A percentile compares a stretch with the other conserved stretches of the same genome.
These are phyloP conservation scores for Candida neerlandica DNA, from an alignment of 1,139 yeast species.

Conservation along the genomic window DNA sequence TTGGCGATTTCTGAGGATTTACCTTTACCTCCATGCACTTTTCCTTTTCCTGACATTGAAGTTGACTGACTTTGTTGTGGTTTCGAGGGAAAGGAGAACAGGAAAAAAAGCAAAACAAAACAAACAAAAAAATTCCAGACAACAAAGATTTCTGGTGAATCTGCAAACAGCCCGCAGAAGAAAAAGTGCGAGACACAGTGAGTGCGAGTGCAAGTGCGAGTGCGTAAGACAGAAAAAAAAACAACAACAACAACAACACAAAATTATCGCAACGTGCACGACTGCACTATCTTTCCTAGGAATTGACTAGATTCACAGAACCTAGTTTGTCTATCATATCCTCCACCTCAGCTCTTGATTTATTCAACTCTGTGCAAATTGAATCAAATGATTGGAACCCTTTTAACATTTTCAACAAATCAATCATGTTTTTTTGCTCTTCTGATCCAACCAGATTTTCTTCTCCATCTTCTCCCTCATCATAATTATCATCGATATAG, in stretches of 20 bases:
- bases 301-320: conserved; percentile 43
- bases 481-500: conserved; percentile 12
- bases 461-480: conserved; percentile 5
- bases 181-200: conserved; percentile 10
- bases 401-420: conserved; percentile 49
- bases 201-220: no score
- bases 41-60: conserved; percentile 79
- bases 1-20: conserved; percentile 75
- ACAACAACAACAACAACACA: not conserved
- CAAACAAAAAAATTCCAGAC: conserved; percentile 7
- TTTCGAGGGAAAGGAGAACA: conserved; percentile 13
- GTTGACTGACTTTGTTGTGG: conserved; percentile 10
- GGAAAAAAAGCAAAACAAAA: conserved; percentile 10
- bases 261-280: not conserved
- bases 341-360: conserved; percentile 59
- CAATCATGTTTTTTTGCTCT: conserved; percentile 32
- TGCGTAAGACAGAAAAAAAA: conserved; percentile 8
- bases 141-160: conserved; percentile 1
- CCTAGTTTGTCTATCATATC: conserved; percentile 48
- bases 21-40: conserved; percentile 97
- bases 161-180: conserved; percentile 9
- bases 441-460: conserved; percentile 7
- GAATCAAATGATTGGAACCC: conserved; percentile 70
- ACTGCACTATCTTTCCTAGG: conserved; percentile 20
- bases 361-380: conserved; percentile 68